Percentiles rank a stretch among this genome's conserved stretches.
Conservation (phyloP, 495 filamentous ascomycete genomes). For the Penicillium silybi region DNA sequence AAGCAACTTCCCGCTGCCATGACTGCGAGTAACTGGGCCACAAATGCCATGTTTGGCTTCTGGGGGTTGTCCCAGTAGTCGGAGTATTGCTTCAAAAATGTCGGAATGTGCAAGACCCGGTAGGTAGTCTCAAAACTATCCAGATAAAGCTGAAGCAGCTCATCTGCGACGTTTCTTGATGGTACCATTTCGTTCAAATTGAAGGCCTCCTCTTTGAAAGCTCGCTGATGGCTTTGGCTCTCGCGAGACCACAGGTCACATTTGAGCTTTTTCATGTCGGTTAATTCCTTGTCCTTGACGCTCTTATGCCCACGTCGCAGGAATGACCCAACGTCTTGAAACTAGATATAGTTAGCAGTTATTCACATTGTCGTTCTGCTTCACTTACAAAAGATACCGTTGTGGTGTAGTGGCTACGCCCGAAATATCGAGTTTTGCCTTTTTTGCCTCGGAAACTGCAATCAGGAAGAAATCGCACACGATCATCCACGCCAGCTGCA, state of each 20-base stretch:
- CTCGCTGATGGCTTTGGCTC: constrained; percentile 31
- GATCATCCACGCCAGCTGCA: constrained; percentile 28
- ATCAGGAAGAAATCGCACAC: constrained; percentile 28
- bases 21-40: constrained; percentile 50
- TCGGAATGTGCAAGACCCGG: constrained; percentile 56
- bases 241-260: constrained; percentile 31
- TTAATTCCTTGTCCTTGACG: constrained; percentile 26
- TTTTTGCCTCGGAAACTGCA: constrained; percentile 46
- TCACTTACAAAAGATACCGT: constrained; percentile 45
- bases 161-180: constrained; percentile 45
- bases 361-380: not conserved
- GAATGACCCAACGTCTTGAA: constrained; percentile 44
- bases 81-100: constrained; percentile 51
- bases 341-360: constrained; percentile 29
- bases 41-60: constrained; percentile 26
- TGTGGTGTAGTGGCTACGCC: constrained; percentile 43
- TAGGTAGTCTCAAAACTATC: constrained; percentile 53
- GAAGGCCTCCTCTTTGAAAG: constrained; percentile 40
- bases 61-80: constrained; percentile 44
- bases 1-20: constrained; percentile 52
- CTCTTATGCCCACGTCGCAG: constrained; percentile 35
- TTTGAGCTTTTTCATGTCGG: constrained; percentile 32
- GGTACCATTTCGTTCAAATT: constrained; percentile 44
- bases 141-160: constrained; percentile 52
- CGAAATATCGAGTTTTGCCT: constrained; percentile 46